Conservation (phyloP, 306 rosid genomes). For the Vicia faba region DNA sequence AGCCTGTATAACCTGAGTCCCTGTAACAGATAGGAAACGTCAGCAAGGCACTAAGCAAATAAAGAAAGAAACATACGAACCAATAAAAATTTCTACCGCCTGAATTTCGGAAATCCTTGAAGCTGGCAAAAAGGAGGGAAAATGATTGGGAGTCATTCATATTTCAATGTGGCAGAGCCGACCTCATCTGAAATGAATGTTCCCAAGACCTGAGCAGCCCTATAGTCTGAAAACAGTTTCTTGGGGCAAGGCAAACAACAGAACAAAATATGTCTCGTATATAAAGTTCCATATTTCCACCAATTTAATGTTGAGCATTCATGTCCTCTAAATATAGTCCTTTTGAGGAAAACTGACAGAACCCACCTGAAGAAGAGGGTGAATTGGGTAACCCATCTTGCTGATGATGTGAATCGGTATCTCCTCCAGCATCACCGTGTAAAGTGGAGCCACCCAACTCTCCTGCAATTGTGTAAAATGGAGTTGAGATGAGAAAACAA, state of each 20-base stretch:
- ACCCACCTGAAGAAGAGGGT: constrained; percentile 99
- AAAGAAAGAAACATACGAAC: constrained; percentile 98
- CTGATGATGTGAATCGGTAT: constrained; percentile 56
- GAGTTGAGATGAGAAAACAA: constrained; percentile 25
- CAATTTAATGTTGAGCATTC: constrained; percentile 87
- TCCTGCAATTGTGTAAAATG: constrained; percentile 51
- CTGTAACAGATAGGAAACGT: constrained; percentile 74
- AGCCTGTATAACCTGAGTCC: constrained; percentile 62
- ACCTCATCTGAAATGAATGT: constrained; percentile 77
- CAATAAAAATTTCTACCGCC: constrained; percentile 66
- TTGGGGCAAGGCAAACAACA: constrained; percentile 75
- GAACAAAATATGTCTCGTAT: constrained; percentile 72
- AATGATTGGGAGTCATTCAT: constrained; percentile 68
- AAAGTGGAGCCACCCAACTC: constrained; percentile 92
- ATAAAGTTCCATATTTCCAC: constrained; percentile 86
- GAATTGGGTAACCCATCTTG: constrained; percentile 82
- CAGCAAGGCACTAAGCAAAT: constrained; percentile 60
- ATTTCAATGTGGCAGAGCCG: constrained; percentile 72
- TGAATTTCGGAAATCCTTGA: constrained; percentile 71
- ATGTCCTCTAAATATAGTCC: constrained; percentile 96
- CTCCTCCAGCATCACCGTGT: constrained; percentile 78
- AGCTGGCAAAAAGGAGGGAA: constrained; percentile 61
- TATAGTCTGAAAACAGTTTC: constrained; percentile 77
- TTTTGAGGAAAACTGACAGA: constrained; percentile 95
- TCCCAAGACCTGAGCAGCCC: constrained; percentile 91